A percentile compares a stretch with the other conserved stretches of the same genome.
These are phyloP conservation scores for Phycomyces nitens DNA, from an alignment of 192 early-diverging fungal species.

Conservation along the genomic window DNA sequence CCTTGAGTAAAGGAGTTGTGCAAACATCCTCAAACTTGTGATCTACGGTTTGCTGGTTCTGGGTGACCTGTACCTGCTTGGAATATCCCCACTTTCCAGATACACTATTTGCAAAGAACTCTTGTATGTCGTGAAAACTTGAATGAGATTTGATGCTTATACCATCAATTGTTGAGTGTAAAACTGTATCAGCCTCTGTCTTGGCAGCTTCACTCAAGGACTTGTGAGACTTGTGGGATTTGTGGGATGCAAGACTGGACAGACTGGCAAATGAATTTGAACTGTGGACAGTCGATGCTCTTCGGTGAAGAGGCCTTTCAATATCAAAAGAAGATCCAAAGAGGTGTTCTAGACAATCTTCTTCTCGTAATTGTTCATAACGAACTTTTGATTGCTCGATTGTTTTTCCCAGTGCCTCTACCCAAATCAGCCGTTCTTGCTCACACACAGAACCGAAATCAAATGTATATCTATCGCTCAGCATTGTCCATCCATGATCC, in stretches of 20 bases:
- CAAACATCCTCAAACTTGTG: conserved; percentile 29
- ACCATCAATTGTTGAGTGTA: not conserved
- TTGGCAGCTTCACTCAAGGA: not conserved
- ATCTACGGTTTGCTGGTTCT: conserved; percentile 20
- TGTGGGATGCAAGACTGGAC: not conserved
- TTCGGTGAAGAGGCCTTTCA: not conserved
- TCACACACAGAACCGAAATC: conserved; percentile 50
- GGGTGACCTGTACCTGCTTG: conserved; percentile 24
- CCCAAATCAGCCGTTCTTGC: conserved; percentile 55
- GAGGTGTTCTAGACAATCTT: conserved; percentile 20
- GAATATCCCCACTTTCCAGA: conserved; percentile 23
- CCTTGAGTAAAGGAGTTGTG: conserved; percentile 29
- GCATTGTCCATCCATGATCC: conserved; percentile 9
- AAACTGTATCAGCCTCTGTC: not conserved
- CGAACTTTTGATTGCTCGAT: conserved; percentile 38
- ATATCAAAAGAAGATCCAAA: conserved; percentile 32
- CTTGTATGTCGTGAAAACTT: conserved; percentile 19
- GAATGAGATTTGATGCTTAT: conserved; percentile 3
- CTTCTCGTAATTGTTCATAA: conserved; percentile 17
- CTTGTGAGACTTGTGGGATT: conserved; percentile 7
- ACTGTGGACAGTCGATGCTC: conserved; percentile 1
- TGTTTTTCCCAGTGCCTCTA: conserved; percentile 39
- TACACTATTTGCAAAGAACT: conserved; percentile 15
- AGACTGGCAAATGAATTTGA: not conserved
- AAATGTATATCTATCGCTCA: conserved; percentile 38